These are phyloP conservation scores for Volvox carteri DNA, from an alignment of 163 green algal species.

Conservation along the genomic window DNA sequence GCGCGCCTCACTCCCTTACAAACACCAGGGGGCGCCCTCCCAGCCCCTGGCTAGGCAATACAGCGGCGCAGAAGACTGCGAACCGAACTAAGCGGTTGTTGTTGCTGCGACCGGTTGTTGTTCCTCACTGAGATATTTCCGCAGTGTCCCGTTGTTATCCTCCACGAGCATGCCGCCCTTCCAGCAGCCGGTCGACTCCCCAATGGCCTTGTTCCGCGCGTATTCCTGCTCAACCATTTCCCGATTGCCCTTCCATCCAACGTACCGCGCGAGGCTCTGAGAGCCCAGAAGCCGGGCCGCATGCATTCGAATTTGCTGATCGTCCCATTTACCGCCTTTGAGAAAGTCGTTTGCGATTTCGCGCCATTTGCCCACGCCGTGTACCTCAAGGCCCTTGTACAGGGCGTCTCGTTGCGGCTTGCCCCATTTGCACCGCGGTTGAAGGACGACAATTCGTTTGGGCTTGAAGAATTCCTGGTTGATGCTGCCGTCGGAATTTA, in stretches of 20 bases:
- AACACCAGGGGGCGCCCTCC: too few species aligned
- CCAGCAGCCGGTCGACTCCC: conserved; percentile 79
- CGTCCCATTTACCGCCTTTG: conserved; percentile 61
- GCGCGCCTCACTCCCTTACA: too few species aligned
- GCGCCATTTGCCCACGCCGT: conserved; percentile 82
- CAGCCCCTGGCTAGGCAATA: too few species aligned
- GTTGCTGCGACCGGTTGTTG: too few species aligned
- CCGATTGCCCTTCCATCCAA: conserved; percentile 60
- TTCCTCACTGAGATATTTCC: conserved; percentile 52
- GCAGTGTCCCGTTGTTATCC: conserved; percentile 71
- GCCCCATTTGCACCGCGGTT: conserved; percentile 77
- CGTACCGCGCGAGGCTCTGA: conserved; percentile 75
- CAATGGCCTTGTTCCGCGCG: conserved; percentile 74
- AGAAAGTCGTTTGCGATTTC: conserved; percentile 77
- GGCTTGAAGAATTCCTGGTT: conserved; percentile 89
- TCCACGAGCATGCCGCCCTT: conserved; percentile 86
- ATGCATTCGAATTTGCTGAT: conserved; percentile 75
- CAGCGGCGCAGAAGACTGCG: too few species aligned
- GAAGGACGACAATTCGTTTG: conserved; percentile 75
- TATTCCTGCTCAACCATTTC: conserved; percentile 77
- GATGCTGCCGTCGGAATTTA: conserved; percentile 75
- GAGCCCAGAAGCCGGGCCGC: conserved; percentile 76
- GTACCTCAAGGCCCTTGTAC: conserved; percentile 79
- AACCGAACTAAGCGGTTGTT: too few species aligned
- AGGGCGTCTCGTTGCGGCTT: conserved; percentile 70